Percentiles rank a stretch among this genome's conserved stretches.
Conservation (phyloP, 352 stramenopile genomes). For the Pythium graminicola region DNA sequence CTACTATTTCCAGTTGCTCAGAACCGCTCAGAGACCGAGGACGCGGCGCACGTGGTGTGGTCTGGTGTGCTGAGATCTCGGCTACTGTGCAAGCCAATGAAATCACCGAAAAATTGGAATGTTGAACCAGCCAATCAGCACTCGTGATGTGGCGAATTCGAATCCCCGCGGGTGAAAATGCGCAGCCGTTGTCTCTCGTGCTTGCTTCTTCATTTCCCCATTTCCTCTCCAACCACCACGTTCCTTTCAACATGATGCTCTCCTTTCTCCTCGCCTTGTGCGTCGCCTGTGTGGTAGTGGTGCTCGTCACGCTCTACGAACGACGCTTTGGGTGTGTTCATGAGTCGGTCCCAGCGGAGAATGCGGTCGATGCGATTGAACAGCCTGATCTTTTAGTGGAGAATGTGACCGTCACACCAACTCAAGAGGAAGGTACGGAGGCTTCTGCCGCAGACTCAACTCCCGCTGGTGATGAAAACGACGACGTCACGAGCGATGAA, state of each 20-base stretch:
- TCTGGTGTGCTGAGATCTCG: not conserved
- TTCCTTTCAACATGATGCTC: not conserved
- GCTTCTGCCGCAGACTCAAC: not conserved
- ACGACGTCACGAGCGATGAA: slow-evolving; percentile 1
- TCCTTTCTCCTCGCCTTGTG: not conserved
- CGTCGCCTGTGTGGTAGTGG: too few species aligned
- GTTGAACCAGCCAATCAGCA: slow-evolving; percentile 11
- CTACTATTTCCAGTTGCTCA: too few species aligned
- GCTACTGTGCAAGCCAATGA: not conserved
- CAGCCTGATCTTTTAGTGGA: too few species aligned
- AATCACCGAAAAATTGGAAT: slow-evolving; percentile 6
- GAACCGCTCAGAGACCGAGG: too few species aligned
- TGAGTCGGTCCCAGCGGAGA: too few species aligned
- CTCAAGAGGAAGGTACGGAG: not conserved
- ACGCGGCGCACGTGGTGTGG: not conserved
- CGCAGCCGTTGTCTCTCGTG: slow-evolving; percentile 1
- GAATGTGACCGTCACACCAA: too few species aligned
- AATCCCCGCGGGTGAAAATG: slow-evolving; percentile 1
- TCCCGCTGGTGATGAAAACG: not conserved
- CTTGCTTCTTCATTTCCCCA: not conserved
- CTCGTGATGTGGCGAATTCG: not conserved
- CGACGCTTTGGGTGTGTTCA: too few species aligned
- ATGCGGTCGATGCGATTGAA: too few species aligned
- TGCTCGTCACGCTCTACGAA: not conserved
- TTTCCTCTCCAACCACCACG: not conserved